Percentiles rank a stretch among this genome's conserved stretches.
phyloP scores from a whole-genome alignment of 2,329 filamentous ascomycete species.

The Fusarium scirpi region DNA sequence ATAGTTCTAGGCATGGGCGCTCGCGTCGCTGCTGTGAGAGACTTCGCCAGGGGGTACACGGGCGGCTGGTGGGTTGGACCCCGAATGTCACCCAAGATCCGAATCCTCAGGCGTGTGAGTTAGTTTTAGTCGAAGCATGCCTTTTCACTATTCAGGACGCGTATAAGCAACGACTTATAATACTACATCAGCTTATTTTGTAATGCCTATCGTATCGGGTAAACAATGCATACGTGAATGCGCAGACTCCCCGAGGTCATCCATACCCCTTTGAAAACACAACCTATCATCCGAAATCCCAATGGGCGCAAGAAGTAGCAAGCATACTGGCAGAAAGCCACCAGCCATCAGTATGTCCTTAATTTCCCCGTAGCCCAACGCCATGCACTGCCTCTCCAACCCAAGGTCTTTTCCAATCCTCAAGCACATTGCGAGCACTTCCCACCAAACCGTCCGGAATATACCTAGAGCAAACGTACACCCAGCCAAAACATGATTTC shows the following conservation, averaged over 20 bases:
- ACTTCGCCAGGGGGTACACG: conserved; percentile 59
- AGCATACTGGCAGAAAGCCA: conserved; percentile 7
- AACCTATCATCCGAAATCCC: conserved; percentile 21
- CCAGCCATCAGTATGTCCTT: conserved; percentile 25
- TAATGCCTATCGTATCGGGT: conserved; percentile 33
- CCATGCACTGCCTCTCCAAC: conserved; percentile 38
- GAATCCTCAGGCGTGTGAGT: conserved; percentile 57
- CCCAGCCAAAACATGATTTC: conserved; percentile 27
- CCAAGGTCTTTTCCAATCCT: conserved; percentile 34
- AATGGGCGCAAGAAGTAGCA: conserved; percentile 26
- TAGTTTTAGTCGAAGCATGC: conserved; percentile 2
- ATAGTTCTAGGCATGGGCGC: conserved; percentile 61
- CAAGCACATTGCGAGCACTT: conserved; percentile 23
- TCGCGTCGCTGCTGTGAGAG: conserved; percentile 54
- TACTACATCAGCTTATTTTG: conserved; percentile 30
- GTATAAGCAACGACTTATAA: conserved; percentile 15
- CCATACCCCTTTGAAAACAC: conserved; percentile 23
- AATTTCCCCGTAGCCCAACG: conserved; percentile 43
- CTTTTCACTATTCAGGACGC: neutral
- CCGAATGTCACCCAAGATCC: conserved; percentile 67
- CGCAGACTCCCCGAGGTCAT: conserved; percentile 30
- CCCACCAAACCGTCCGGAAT: conserved; percentile 10
- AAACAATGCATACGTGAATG: conserved; percentile 36
- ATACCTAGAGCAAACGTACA: conserved; percentile 25
- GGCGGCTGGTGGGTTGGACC: conserved; percentile 75